These are phyloP conservation scores for Acanthamoeba culbertsoni DNA, from an alignment of 208 protist genomes.

Conservation along the genomic window DNA sequence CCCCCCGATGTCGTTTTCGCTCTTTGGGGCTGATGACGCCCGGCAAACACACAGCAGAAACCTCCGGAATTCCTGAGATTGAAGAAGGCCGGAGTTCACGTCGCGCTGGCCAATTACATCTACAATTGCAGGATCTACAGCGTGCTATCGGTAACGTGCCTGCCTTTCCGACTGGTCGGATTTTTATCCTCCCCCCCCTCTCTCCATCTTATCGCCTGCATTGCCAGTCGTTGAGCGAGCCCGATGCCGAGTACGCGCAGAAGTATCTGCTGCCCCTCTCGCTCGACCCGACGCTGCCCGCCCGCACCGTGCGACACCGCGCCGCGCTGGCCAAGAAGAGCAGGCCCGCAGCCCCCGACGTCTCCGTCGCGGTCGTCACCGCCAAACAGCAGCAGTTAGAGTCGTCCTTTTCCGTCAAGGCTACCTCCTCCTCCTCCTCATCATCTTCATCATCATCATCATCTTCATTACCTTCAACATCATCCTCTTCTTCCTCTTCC, in stretches of 20 bases:
- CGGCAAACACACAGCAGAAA: not conserved
- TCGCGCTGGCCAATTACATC: not conserved
- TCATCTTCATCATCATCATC: not conserved
- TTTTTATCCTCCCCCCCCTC: no score
- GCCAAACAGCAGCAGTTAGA: no score
- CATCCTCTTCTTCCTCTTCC: not conserved
- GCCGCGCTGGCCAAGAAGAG: not conserved
- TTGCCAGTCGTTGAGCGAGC: not conserved
- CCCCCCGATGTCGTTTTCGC: not conserved
- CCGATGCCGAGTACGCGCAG: not conserved
- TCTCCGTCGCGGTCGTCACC: no score
- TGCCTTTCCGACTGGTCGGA: not conserved
- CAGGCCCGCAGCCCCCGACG: no score
- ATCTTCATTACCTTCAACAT: not conserved
- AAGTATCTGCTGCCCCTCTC: slow-evolving; percentile 15
- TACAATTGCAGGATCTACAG: not conserved
- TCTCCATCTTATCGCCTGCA: not conserved
- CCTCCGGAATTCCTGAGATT: not conserved
- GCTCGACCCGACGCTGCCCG: not conserved
- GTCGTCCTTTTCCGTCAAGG: not conserved
- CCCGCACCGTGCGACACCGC: not conserved
- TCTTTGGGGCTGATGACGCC: not conserved
- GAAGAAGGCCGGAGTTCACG: not conserved
- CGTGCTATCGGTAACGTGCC: not conserved
- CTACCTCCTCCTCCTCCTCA: no score